Evolutionary conservation across 345 rosid species (phyloP).

Genomic region (Moricandia arvensis): DNA sequence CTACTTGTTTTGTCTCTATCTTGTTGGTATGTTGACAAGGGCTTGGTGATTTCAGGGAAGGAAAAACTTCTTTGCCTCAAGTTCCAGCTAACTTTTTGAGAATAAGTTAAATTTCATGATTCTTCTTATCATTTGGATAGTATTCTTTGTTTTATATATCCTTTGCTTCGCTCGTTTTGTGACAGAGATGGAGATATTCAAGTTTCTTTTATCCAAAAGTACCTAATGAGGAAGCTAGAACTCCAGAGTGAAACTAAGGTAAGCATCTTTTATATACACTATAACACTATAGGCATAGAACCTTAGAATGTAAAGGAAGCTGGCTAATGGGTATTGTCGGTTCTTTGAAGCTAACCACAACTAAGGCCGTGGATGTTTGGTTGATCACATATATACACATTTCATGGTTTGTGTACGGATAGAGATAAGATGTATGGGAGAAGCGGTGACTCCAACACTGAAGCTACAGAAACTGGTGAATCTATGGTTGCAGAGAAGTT

Average conservation of each 20-base stretch:
- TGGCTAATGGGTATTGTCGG: neutral
- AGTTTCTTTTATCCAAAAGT: conserved; percentile 80
- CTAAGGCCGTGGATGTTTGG: conserved; percentile 3
- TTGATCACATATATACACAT: neutral
- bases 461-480: conserved; percentile 59
- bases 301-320: neutral
- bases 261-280: conserved; percentile 38
- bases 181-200: conserved; percentile 79
- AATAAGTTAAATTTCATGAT: conserved; percentile 53
- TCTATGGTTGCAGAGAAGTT: conserved; percentile 57
- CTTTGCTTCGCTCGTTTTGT: conserved; percentile 1
- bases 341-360: neutral
- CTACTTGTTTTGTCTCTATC: neutral
- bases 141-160: neutral
- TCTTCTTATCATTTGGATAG: neutral
- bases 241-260: conserved; percentile 74
- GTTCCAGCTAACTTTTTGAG: conserved; percentile 64
- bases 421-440: conserved; percentile 81
- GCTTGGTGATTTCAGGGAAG: conserved; percentile 60
- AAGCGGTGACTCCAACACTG: conserved; percentile 57
- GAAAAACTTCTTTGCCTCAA: conserved; percentile 67
- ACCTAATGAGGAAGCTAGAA: conserved; percentile 70
- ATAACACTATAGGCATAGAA: neutral
- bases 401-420: conserved; percentile 45
- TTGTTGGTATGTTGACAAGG: conserved; percentile 23